These are phyloP conservation scores for Urtica urens DNA, from an alignment of 306 rosid genomes.

Conservation along the genomic window DNA sequence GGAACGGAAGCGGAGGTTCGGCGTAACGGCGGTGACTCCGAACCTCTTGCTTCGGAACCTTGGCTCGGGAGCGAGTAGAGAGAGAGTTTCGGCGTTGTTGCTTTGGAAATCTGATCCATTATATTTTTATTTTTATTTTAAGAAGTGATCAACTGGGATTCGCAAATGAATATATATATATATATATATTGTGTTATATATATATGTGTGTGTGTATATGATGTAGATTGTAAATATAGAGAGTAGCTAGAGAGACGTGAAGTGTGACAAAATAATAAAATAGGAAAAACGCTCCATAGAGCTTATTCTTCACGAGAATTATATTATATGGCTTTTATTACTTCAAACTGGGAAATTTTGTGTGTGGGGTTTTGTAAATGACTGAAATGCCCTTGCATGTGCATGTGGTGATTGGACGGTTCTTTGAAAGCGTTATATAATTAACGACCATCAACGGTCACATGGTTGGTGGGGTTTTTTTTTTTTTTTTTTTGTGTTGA, in stretches of 20 bases:
- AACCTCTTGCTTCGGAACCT: slow-evolving; percentile 24
- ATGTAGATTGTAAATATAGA: slow-evolving; percentile 1
- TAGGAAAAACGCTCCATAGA: slow-evolving; percentile 42
- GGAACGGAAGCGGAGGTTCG: slow-evolving; percentile 49
- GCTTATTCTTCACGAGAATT: slow-evolving; percentile 72
- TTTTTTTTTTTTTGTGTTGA: too few relatives aligned
- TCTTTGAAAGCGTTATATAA: too few relatives aligned
- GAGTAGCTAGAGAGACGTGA: slow-evolving; percentile 21
- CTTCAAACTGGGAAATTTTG: too few relatives aligned
- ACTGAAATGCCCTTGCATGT: not conserved
- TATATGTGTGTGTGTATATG: slow-evolving; percentile 2
- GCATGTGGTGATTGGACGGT: not conserved
- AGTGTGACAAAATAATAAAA: slow-evolving; percentile 3
- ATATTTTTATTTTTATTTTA: not conserved
- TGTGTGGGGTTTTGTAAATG: not conserved
- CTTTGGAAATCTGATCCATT: not conserved
- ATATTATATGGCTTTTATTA: too few relatives aligned
- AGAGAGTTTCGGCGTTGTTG: slow-evolving; percentile 26
- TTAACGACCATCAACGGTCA: slow-evolving; percentile 13
- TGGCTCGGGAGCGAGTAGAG: slow-evolving; percentile 27
- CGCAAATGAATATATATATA: not conserved
- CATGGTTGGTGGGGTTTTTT: not conserved
- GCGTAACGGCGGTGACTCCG: slow-evolving; percentile 34
- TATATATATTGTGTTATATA: not conserved
- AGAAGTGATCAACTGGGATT: slow-evolving; percentile 12